Percentiles rank a stretch among this genome's conserved stretches.
These are phyloP conservation scores for Penstemon eatonii DNA, from an alignment of 257 asterid species.

Conservation along the genomic window DNA sequence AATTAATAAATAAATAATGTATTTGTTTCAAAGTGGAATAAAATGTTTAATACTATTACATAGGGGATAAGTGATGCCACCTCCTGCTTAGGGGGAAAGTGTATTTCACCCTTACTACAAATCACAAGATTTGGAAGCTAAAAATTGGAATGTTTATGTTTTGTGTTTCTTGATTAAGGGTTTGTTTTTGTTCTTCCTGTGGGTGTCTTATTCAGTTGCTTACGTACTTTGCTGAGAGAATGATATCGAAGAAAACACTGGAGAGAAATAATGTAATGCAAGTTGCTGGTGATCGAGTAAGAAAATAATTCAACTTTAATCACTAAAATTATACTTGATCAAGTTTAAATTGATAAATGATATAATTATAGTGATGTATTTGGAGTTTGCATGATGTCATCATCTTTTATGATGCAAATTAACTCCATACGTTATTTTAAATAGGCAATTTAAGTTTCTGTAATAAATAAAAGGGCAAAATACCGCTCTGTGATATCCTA, in stretches of 20 bases:
- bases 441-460: no score
- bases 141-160: not conserved
- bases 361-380: not conserved
- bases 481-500: no score
- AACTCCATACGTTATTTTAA: no score
- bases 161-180: not conserved
- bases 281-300: constrained; percentile 57
- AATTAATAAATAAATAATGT: no score
- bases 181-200: not conserved
- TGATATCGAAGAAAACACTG: constrained; percentile 67
- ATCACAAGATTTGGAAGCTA: not conserved
- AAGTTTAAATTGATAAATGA: not conserved
- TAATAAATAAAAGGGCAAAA: no score
- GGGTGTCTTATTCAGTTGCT: constrained; percentile 44
- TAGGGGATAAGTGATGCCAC: no score
- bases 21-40: no score
- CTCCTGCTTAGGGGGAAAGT: no score
- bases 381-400: constrained; percentile 7
- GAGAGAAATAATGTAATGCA: constrained; percentile 72
- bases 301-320: constrained; percentile 12
- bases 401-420: not conserved
- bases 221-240: constrained; percentile 68
- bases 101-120: no score
- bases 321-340: not conserved
- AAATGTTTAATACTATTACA: no score